Evolutionary conservation across 768 basidiomycete species (phyloP).

Genomic region (Boletales sp.): DNA sequence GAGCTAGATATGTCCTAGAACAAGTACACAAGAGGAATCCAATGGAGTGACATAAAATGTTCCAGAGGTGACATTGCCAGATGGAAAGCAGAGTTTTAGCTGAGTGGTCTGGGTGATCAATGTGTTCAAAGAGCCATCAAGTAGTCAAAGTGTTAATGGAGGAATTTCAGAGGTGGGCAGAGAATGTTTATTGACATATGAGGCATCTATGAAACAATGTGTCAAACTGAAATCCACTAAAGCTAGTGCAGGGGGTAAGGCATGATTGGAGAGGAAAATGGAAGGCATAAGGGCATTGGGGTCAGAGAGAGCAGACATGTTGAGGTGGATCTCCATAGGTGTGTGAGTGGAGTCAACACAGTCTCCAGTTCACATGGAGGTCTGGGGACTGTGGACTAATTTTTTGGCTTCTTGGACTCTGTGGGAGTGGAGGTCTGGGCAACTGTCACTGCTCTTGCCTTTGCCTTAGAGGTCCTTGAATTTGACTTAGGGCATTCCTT

Average conservation of each 20-base stretch:
- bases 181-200: background rate
- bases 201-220: background rate
- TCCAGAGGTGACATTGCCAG: background rate
- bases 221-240: background rate
- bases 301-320: background rate
- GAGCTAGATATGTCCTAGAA: background rate
- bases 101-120: background rate
- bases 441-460: too few relatives aligned
- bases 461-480: background rate
- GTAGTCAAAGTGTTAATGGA: background rate
- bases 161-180: background rate
- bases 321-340: slow-evolving; percentile 1
- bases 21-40: background rate
- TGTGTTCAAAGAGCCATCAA: background rate
- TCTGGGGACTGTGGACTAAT: background rate
- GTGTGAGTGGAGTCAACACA: background rate
- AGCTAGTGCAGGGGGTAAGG: background rate
- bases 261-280: background rate
- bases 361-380: background rate
- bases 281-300: background rate
- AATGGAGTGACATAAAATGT: background rate
- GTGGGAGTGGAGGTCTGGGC: background rate
- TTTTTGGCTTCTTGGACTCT: slow-evolving; percentile 5
- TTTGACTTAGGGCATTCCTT: background rate
- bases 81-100: background rate